Evolutionary conservation across 495 filamentous ascomycete species (phyloP), one percentile per base, ranked within the genome.

Genomic region (Aspergillus ellipticus): DNA sequence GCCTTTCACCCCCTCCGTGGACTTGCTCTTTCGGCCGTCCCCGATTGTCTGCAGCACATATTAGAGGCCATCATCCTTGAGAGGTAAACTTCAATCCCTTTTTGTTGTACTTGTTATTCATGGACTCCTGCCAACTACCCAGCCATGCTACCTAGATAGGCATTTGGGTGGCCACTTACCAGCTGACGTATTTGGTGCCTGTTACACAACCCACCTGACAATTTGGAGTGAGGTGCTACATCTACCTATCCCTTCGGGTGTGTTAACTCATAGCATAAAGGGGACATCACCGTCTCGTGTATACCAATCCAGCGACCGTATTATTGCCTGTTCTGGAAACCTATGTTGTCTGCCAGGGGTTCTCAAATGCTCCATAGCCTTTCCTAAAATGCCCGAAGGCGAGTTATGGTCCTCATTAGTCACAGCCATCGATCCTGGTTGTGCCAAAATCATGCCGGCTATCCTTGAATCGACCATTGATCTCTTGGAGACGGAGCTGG

Each of bases 381-480:
- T 16, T 16, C 29, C 28, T 65, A 70, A 56, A 57, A 75, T 75
- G 73, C 61, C 71, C 60, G 60, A 69, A 48, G 58, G 55, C 51
- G 66, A 70, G 42, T 56, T 76, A 35, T 76, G 73, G 71, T 59
- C 65, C 33, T 62, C 66, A 31, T 51, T 72, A 55, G 64, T 66
- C 50, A 67, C 66, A 57, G 59, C 67, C 39, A 72, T 74, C 62
- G 61, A 73, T 52, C 66, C 70, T 42, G 53, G 57, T 31, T 54
- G 61, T 53, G 58, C 54, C 55, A 67, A 68, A 65, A 58, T 66
- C 55, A 77, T 77, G 74, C 66, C 74, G 1, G 69, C 66, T 29
- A 66, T 74, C 29, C 67, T 75, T n/a, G 68, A 75, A 60, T 69
- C 74, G 0, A 78, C 75, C 10, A 76, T 76, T 16, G 62, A 74